Evolutionary conservation across 2,329 filamentous ascomycete genomes (phyloP), one percentile per base, ranked within the genome.

Genomic region (Myriangium duriaei): DNA sequence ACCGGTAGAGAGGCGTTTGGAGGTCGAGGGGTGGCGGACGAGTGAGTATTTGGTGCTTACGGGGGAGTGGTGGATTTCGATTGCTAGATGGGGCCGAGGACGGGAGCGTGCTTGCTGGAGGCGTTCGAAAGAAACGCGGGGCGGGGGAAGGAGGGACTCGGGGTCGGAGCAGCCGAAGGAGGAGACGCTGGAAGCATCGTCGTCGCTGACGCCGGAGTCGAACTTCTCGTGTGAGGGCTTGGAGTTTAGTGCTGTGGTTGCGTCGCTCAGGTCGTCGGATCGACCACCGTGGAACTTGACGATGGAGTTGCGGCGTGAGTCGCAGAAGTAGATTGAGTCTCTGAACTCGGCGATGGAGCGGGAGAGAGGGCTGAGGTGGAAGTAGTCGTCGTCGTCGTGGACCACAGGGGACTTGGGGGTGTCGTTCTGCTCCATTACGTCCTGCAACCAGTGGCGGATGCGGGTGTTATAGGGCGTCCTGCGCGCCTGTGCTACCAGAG

Each of bases 361-460:
- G 17, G 24, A 30, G 6, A 21, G n/a, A 2, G 36, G 36, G 6
- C 28, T 32, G 13, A 39, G 28, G 18, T 32, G 15, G 12, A 30
- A 30, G 19, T 39, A 29, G 30, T 39, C 36, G 18, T 39, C 28
- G 11, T 39, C 29, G n/a, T 39, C 36, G 10, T 32, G 32, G 7
- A 39, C 32, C 28, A 32, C 28, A 2, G 30, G 29, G 28, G 29
- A 28, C 14, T 28, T 28, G 30, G 32, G 29, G n/a, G 28, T 39
- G 36, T 7, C 21, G n/a, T 30, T 33, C 17, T 39, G 29, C 17
- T 39, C 36, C 29, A 33, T 33, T 11, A 39, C 36, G 32, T 39
- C 36, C 13, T 39, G 29, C 30, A 39, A 18, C 36, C 36, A 39
- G 28, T 39, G 36, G 17, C 36, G 36, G 30, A 39, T 39, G 36